Conservation (phyloP, 1,139 yeast genomes). For the Zhuliangozyma parablackwelliae region DNA sequence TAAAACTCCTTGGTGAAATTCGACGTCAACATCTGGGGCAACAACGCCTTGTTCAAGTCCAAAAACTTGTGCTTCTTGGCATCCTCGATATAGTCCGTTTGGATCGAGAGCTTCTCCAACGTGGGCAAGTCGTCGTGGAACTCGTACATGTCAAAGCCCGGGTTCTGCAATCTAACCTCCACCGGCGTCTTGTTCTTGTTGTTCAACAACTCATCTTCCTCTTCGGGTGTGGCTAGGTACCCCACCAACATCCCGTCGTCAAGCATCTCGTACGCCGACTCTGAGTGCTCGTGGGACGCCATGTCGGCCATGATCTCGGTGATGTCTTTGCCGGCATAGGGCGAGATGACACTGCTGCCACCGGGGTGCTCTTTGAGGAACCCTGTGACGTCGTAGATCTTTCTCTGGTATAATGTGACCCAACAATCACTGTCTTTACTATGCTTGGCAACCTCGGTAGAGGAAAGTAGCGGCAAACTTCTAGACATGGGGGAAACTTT, state of each 20-base stretch:
- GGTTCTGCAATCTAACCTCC: constrained; percentile 31
- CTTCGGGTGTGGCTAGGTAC: constrained; percentile 42
- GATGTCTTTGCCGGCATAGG: constrained; percentile 80
- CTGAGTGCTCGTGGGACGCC: constrained; percentile 71
- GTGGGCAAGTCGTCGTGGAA: constrained; percentile 66
- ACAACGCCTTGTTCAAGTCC: constrained; percentile 77
- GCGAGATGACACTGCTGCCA: constrained; percentile 69
- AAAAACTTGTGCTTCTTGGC: constrained; percentile 74
- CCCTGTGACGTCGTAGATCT: constrained; percentile 75
- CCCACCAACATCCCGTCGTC: constrained; percentile 63
- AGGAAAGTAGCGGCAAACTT: constrained; percentile 32
- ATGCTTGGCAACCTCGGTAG: constrained; percentile 47
- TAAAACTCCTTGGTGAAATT: constrained; percentile 82
- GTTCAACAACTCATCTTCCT: constrained; percentile 39
- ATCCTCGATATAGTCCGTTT: constrained; percentile 75
- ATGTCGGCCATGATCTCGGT: constrained; percentile 74
- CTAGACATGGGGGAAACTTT: constrained; percentile 14
- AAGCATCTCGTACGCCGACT: constrained; percentile 81
- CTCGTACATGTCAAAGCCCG: constrained; percentile 22
- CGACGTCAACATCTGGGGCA: constrained; percentile 72
- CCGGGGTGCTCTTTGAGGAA: constrained; percentile 87
- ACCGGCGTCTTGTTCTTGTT: constrained; percentile 40
- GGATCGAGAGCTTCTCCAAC: constrained; percentile 65
- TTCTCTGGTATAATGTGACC: constrained; percentile 71
- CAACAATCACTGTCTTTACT: constrained; percentile 55